These are phyloP conservation scores for Chlamydomonas asymmetrica DNA, from an alignment of 139 green algal genomes.

Conservation along the genomic window DNA sequence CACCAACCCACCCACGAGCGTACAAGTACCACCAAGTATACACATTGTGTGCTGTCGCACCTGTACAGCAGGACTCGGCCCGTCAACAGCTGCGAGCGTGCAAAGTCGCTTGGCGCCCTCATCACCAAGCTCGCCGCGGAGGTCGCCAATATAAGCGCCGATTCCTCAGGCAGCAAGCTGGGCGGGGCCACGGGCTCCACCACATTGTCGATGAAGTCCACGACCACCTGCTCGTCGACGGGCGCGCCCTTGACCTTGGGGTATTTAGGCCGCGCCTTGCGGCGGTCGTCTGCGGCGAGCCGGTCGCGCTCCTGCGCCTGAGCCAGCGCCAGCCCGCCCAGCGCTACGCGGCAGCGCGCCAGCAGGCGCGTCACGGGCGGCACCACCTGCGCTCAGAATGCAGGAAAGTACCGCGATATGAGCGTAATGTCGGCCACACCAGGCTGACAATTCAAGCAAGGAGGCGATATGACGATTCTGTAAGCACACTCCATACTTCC, in stretches of 20 bases:
- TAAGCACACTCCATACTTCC: too few relatives aligned
- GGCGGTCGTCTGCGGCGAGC: constrained; percentile 32
- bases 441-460: too few relatives aligned
- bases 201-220: constrained; percentile 45
- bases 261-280: constrained; percentile 38
- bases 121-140: constrained; percentile 16
- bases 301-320: constrained; percentile 27
- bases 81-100: constrained; percentile 22
- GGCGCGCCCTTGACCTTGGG: not conserved
- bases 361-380: constrained; percentile 36
- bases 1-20: not conserved
- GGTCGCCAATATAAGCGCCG: constrained; percentile 23
- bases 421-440: too few relatives aligned
- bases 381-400: too few relatives aligned
- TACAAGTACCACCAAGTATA: too few relatives aligned
- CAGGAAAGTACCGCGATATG: too few relatives aligned
- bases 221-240: constrained; percentile 13
- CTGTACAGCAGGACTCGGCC: constrained; percentile 32
- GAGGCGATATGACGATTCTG: too few relatives aligned
- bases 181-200: not conserved
- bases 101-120: constrained; percentile 5
- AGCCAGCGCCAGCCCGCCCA: constrained; percentile 39
- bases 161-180: constrained; percentile 33
- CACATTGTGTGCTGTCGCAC: too few relatives aligned
- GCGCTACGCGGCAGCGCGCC: constrained; percentile 24